Percentiles rank a stretch among this genome's conserved stretches.
These are phyloP conservation scores for Bretschneidera sinensis DNA, from an alignment of 345 rosid species.

Conservation along the genomic window DNA sequence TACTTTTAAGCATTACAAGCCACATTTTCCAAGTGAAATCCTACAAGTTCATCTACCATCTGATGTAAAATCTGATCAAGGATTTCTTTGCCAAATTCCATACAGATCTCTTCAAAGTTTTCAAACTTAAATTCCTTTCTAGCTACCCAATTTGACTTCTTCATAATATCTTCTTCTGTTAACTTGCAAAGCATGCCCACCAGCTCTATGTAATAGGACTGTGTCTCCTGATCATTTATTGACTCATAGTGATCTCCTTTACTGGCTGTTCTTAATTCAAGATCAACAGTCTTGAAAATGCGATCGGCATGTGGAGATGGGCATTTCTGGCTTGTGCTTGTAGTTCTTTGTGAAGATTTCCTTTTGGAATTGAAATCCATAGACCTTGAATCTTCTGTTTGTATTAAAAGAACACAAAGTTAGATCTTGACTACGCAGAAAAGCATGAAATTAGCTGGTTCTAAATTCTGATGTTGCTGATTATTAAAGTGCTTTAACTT, in stretches of 20 bases:
- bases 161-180: slow-evolving; percentile 44
- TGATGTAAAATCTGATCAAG: slow-evolving; percentile 43
- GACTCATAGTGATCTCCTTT: slow-evolving; percentile 2
- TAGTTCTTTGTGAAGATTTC: slow-evolving; percentile 10
- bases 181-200: slow-evolving; percentile 34
- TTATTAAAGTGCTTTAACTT: no score
- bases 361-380: slow-evolving; percentile 12
- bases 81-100: slow-evolving; percentile 45
- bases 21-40: slow-evolving; percentile 1
- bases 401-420: neutral
- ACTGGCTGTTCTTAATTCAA: neutral
- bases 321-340: neutral
- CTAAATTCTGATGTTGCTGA: no score
- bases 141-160: slow-evolving; percentile 37
- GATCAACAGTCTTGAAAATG: slow-evolving; percentile 2
- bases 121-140: slow-evolving; percentile 21
- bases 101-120: slow-evolving; percentile 44
- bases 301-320: neutral
- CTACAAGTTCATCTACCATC: slow-evolving; percentile 38
- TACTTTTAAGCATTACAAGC: neutral
- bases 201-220: slow-evolving; percentile 28
- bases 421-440: no score
- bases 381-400: slow-evolving; percentile 9
- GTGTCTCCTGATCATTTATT: slow-evolving; percentile 16
- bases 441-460: no score